Evolutionary conservation across 352 stramenopile genomes (phyloP), one percentile per base, ranked within the genome.

Genomic region (Pythium diclinum): DNA sequence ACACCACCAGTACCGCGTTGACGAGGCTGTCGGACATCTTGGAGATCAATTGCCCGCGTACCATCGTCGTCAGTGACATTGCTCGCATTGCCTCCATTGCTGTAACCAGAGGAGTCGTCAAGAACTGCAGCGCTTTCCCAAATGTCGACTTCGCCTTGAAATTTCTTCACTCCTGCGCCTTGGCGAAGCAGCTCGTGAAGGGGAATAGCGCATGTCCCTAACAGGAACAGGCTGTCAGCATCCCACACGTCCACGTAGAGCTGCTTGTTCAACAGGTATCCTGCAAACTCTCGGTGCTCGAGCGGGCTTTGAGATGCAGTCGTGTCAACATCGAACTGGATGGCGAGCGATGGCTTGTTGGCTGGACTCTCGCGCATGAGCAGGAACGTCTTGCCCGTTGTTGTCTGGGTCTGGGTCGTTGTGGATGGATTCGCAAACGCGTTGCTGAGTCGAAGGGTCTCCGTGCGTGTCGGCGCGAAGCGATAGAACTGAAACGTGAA

Each of bases 401-500:
- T 0, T 21, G 19, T 51, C 17, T 25, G 17, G 1, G 58, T 67
- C 72, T 21, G 72, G 61, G 6, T 56, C 61, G 14, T 34, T 33
- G 21, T 71, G 38, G 49, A 71, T 62, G 61, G 73, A 17, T 58
- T 79, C 19, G 74, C 70, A 16, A 85, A 85, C 0, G 77, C 75
- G 32, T 87, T 81, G 38, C 80, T 89, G 1, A 94, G 72, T 5
- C 82, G 70, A 11, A 93, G 53, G 1, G 74, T 75, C 68, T 98
- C 93, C 1, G 93, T 98, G 32, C 90, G 72, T 13, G 91, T 98
- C 3, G 93, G 89, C 21, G 77, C 34, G 33, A 91, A 96, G 8
- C 76, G 91, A 69, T 97, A 98, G 63, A 98, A 98, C 72, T 97
- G 91, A 67, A 95, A 98, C 28, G 85, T 96, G 57, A 97, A 97